Evolutionary conservation across 106 monocot genomes (phyloP).

Genomic region (Apostasia ramifera): DNA sequence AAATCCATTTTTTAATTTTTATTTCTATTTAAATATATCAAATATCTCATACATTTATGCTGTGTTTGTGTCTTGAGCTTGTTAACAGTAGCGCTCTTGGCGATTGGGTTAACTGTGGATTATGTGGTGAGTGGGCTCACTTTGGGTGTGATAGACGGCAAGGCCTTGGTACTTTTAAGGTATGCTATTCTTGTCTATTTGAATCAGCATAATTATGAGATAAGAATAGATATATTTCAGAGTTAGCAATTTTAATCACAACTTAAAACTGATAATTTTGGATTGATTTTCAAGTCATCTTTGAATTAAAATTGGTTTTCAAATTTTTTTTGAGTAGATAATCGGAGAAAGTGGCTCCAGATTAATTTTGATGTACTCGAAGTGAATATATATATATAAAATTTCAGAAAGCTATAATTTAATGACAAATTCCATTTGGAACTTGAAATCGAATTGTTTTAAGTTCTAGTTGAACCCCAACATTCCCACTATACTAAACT

Average conservation of each 20-base stretch:
- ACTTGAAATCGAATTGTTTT: not conserved
- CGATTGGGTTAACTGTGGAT: constrained; percentile 95
- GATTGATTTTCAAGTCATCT: no score
- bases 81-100: constrained; percentile 83
- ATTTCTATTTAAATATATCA: not conserved
- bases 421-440: no score
- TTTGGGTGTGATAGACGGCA: constrained; percentile 88
- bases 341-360: not conserved
- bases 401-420: not conserved
- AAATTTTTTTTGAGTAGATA: not conserved
- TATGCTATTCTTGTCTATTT: constrained; percentile 9
- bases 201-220: not conserved
- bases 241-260: no score
- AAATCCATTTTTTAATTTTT: not conserved
- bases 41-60: not conserved
- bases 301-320: not conserved
- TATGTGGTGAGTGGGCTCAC: constrained; percentile 95
- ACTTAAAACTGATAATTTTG: no score
- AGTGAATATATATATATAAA: not conserved
- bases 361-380: not conserved
- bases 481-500: not conserved
- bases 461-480: not conserved
- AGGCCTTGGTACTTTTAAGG: constrained; percentile 91
- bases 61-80: not conserved
- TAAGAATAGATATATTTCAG: not conserved